phyloP scores from a whole-genome alignment of 768 basidiomycete species.

The Dioszegia crocea region DNA sequence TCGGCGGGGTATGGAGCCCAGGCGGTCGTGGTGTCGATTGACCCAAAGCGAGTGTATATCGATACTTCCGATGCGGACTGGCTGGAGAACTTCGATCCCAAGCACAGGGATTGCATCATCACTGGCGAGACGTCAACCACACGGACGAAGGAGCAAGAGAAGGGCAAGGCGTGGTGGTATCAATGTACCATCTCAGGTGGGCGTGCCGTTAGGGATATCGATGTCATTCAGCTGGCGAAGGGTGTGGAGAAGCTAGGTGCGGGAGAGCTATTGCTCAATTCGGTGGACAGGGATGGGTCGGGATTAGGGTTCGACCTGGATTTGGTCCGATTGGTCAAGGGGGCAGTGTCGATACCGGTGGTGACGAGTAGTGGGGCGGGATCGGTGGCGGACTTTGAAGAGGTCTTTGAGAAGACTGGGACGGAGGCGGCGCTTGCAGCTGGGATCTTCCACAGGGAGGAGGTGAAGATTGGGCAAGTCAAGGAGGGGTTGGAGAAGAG shows the following conservation, averaged over 20 bases:
- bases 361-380: conserved; percentile 95
- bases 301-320: conserved; percentile 87
- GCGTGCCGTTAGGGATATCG: conserved; percentile 72
- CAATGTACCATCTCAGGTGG: conserved; percentile 96
- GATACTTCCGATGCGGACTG: conserved; percentile 51
- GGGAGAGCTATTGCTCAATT: conserved; percentile 90
- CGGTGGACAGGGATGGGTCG: conserved; percentile 92
- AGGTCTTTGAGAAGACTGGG: conserved; percentile 71
- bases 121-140: conserved; percentile 45
- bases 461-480: conserved; percentile 77
- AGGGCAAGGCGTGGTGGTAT: conserved; percentile 91
- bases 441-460: conserved; percentile 89
- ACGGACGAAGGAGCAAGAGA: conserved; percentile 56
- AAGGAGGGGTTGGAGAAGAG: conserved; percentile 55
- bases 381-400: conserved; percentile 71
- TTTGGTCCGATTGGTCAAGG: conserved; percentile 70
- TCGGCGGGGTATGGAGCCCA: conserved; percentile 85
- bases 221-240: conserved; percentile 81
- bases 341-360: conserved; percentile 78
- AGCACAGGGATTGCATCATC: conserved; percentile 54
- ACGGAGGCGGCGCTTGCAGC: conserved; percentile 93
- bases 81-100: conserved; percentile 47
- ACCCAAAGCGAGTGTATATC: conserved; percentile 82
- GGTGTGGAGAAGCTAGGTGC: conserved; percentile 90
- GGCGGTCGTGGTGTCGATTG: conserved; percentile 95